Percentiles rank a stretch among this genome's conserved stretches.
These are phyloP conservation scores for Pythium insidiosum DNA, from an alignment of 352 stramenopile species.

Conservation along the genomic window DNA sequence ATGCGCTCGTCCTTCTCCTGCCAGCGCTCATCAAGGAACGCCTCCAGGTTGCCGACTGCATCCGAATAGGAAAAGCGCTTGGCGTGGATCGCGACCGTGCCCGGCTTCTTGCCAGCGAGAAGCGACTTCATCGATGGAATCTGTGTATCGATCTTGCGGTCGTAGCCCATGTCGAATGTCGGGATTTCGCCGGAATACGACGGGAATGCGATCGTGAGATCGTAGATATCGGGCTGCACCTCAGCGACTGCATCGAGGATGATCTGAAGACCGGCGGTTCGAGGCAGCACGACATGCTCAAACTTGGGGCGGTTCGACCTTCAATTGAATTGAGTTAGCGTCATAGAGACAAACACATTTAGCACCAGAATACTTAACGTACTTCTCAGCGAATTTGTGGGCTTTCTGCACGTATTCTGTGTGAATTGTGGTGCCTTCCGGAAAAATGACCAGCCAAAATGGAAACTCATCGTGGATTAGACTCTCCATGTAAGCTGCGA, in stretches of 20 bases:
- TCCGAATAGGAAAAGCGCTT: slow-evolving; percentile 61
- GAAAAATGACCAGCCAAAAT: slow-evolving; percentile 88
- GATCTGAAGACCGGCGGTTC: slow-evolving; percentile 89
- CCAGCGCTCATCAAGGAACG: slow-evolving; percentile 65
- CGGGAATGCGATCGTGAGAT: slow-evolving; percentile 88
- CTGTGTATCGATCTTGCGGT: slow-evolving; percentile 65
- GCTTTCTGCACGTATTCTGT: slow-evolving; percentile 84
- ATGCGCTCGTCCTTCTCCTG: slow-evolving; percentile 69
- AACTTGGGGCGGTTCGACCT: slow-evolving; percentile 76
- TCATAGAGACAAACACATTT: no score
- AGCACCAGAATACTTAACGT: slow-evolving; percentile 17
- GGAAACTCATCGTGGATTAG: slow-evolving; percentile 80
- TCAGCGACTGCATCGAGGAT: slow-evolving; percentile 85
- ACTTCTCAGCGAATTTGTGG: slow-evolving; percentile 84
- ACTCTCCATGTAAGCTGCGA: slow-evolving; percentile 57
- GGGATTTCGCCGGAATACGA: slow-evolving; percentile 81
- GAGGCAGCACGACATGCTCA: slow-evolving; percentile 87
- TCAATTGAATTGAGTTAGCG: no score
- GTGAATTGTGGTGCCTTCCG: slow-evolving; percentile 89
- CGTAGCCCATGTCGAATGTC: slow-evolving; percentile 87
- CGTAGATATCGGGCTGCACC: slow-evolving; percentile 88
- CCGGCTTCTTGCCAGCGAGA: slow-evolving; percentile 42
- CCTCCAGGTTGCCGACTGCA: slow-evolving; percentile 34
- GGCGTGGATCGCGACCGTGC: slow-evolving; percentile 44
- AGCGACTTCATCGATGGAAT: slow-evolving; percentile 81